These are phyloP conservation scores for Daldinia grandis DNA, from an alignment of 495 filamentous ascomycete species.

Conservation along the genomic window DNA sequence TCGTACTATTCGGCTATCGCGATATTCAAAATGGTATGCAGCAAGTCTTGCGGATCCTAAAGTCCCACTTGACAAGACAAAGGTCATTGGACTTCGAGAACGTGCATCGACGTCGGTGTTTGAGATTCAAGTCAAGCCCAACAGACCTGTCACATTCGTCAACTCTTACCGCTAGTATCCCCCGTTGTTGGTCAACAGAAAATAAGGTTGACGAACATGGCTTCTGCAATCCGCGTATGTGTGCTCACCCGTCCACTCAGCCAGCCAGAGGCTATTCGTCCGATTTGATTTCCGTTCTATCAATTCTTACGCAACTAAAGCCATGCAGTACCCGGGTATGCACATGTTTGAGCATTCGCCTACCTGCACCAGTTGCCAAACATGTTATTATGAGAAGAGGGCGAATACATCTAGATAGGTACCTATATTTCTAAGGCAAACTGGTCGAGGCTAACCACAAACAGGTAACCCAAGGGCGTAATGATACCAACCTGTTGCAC, in stretches of 20 bases:
- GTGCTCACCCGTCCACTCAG: slow-evolving; percentile 1
- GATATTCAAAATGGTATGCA: slow-evolving; percentile 40
- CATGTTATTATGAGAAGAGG: slow-evolving; percentile 20
- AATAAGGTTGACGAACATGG: slow-evolving; percentile 33
- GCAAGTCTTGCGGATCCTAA: slow-evolving; percentile 32
- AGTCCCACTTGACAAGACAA: slow-evolving; percentile 23
- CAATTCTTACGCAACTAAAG: slow-evolving; percentile 31
- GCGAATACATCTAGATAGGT: neutral
- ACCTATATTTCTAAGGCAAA: slow-evolving; percentile 1
- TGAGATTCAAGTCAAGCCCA: slow-evolving; percentile 18
- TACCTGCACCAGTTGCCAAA: slow-evolving; percentile 33
- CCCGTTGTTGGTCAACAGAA: slow-evolving; percentile 23
- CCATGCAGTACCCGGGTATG: slow-evolving; percentile 30
- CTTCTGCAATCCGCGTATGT: slow-evolving; percentile 15
- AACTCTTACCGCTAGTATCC: slow-evolving; percentile 23
- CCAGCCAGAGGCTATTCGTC: slow-evolving; percentile 16
- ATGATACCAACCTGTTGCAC: slow-evolving; percentile 30
- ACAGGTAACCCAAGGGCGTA: slow-evolving; percentile 15
- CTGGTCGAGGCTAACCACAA: slow-evolving; percentile 24
- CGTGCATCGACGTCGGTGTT: slow-evolving; percentile 33
- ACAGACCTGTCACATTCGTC: slow-evolving; percentile 34
- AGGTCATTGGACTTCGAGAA: slow-evolving; percentile 36
- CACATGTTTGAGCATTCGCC: slow-evolving; percentile 26
- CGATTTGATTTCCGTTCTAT: slow-evolving; percentile 30
- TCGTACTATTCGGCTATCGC: slow-evolving; percentile 43